A percentile compares a stretch with the other conserved stretches of the same genome.
These are phyloP conservation scores for Xylaria grammica DNA, from an alignment of 495 filamentous ascomycete genomes.

Conservation along the genomic window DNA sequence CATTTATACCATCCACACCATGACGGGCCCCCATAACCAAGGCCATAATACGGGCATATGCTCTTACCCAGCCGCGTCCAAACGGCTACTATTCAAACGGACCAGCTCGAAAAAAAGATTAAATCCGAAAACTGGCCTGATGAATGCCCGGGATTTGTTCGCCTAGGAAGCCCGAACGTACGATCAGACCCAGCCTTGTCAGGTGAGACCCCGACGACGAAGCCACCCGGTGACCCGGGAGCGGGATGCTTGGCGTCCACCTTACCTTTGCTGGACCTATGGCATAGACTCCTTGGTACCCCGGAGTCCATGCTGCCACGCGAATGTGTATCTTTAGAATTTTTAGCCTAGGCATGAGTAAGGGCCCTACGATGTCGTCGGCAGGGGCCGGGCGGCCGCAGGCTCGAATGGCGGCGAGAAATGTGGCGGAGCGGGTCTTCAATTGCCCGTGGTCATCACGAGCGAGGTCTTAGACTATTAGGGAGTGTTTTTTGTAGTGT, in stretches of 20 bases:
- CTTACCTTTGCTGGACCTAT: not conserved
- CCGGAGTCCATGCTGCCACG: not conserved
- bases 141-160: conserved; percentile 12
- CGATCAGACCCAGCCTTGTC: conserved; percentile 12
- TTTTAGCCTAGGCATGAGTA: too few species aligned
- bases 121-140: conserved; percentile 9
- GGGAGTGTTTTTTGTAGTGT: conserved; percentile 2
- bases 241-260: not conserved
- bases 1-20: conserved; percentile 9
- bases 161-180: conserved; percentile 7
- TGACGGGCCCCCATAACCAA: too few species aligned
- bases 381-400: conserved; percentile 11
- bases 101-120: too few species aligned
- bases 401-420: conserved; percentile 1
- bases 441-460: conserved; percentile 1
- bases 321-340: not conserved
- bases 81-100: not conserved
- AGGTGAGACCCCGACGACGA: not conserved
- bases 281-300: not conserved
- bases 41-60: too few species aligned
- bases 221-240: conserved; percentile 4
- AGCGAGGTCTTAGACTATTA: not conserved
- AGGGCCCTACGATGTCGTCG: not conserved
- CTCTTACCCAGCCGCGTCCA: not conserved
- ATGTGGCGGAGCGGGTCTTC: conserved; percentile 11